phyloP scores from a whole-genome alignment of 2,329 filamentous ascomycete species.

The Nigrospora sphaerica region DNA sequence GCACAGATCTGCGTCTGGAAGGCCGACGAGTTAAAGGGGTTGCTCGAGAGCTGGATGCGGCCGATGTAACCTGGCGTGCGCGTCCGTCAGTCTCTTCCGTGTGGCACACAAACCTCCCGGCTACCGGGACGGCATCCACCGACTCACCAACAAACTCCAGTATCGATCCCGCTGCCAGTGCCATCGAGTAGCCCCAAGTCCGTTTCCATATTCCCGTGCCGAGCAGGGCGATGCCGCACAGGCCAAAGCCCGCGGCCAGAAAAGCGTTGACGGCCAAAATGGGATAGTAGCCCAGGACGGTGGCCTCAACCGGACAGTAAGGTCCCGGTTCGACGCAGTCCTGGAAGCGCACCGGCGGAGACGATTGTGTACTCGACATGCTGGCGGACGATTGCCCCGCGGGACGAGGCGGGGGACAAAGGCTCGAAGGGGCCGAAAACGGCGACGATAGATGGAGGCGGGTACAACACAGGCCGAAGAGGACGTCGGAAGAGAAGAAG shows the following conservation, averaged over 20 bases:
- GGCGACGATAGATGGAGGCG: no score
- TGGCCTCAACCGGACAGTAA: conserved; percentile 42
- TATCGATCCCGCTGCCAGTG: conserved; percentile 40
- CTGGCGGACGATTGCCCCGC: no score
- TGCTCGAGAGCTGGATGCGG: conserved; percentile 40
- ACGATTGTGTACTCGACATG: no score
- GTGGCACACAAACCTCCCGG: no score
- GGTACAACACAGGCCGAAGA: no score
- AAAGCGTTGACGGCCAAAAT: conserved; percentile 49
- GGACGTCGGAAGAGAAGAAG: no score
- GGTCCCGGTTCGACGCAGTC: conserved; percentile 30
- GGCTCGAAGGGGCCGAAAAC: no score
- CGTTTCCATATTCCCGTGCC: conserved; percentile 38
- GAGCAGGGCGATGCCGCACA: conserved; percentile 33
- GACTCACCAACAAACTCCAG: conserved; percentile 43
- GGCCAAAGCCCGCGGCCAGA: conserved; percentile 41
- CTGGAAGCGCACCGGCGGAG: conserved; percentile 3
- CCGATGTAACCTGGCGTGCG: conserved; percentile 40
- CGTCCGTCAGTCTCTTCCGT: no score
- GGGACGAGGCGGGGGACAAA: no score
- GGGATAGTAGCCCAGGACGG: conserved; percentile 50
- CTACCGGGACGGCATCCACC: no score
- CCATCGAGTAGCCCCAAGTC: conserved; percentile 48
- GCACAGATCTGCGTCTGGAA: conserved; percentile 54
- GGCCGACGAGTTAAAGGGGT: conserved; percentile 45